phyloP scores from a whole-genome alignment of 1,284 basidiomycete genomes.

The Cryptococcus amylolentus region DNA sequence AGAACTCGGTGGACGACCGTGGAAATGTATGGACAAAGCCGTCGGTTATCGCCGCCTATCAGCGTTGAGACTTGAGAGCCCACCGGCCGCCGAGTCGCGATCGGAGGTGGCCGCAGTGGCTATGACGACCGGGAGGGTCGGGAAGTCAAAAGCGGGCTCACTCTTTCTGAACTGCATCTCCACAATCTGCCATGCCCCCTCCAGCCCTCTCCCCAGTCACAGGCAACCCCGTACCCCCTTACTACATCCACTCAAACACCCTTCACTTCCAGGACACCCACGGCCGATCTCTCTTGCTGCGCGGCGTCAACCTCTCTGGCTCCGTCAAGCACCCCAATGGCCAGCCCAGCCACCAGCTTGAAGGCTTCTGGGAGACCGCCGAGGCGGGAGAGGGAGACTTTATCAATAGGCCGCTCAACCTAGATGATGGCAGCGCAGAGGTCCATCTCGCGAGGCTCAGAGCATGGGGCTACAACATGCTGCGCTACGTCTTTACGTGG shows the following conservation, averaged over 20 bases:
- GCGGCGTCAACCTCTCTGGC: slow-evolving; percentile 90
- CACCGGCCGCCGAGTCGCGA: no score
- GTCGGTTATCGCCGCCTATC: no score
- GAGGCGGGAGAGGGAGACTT: slow-evolving; percentile 69
- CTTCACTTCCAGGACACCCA: slow-evolving; percentile 77
- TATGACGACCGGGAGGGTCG: no score
- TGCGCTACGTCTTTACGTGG: slow-evolving; percentile 93
- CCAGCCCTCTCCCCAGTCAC: slow-evolving; percentile 63
- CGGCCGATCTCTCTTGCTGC: slow-evolving; percentile 78
- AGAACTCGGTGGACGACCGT: no score
- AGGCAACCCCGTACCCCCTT: slow-evolving; percentile 52
- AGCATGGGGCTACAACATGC: slow-evolving; percentile 91
- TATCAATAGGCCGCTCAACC: slow-evolving; percentile 69
- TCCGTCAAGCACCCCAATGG: slow-evolving; percentile 76
- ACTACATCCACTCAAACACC: slow-evolving; percentile 61
- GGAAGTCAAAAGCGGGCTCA: no score
- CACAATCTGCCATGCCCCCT: slow-evolving; percentile 32
- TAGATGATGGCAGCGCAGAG: slow-evolving; percentile 54
- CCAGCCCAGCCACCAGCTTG: slow-evolving; percentile 63
- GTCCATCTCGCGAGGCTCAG: slow-evolving; percentile 75
- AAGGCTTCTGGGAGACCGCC: slow-evolving; percentile 85
- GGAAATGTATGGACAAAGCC: no score
- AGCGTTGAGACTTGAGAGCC: no score
- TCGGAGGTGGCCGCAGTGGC: no score
- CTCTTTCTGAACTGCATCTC: no score